Base-by-base conservation (phyloP, 2,329 filamentous ascomycete genomes). In the Aspergillus costaricaensis region DNA sequence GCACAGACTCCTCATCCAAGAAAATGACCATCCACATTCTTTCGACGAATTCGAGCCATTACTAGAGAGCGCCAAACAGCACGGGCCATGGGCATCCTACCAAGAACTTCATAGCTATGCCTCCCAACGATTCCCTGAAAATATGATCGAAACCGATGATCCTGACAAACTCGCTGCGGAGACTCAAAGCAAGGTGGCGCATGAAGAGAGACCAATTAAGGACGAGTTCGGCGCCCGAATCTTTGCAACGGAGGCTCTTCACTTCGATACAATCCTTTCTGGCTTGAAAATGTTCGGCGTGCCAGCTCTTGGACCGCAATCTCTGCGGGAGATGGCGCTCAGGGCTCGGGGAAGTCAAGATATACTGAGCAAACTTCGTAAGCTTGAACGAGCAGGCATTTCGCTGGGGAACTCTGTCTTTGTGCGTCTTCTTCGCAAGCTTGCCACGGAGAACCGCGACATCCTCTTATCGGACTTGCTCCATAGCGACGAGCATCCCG, bases 231-330 rank as follows among this genome's bases (percentile, higher is more conserved):
- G 90, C 17, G 90, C 92, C n/a, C 85, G 88, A 64, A 87, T 92
- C 79, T 93, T 96, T 72, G 92, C 92, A 9, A 90, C 88, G 1
- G 88, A 82, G 59, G 90, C 91, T 74, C 83, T 95, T 21, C 85
- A 88, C 1, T 80, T 92, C 9, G 87, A 93, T 58, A 85, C 89
- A 65, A 86, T 91, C 25, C 86, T 96, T 57, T 85, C 85, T 36
- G 83, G 90, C 6, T 79, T 95, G 17, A 82, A 84, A 58, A 86
- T 90, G 68, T 84, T 96, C 55, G 90, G 90, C 2, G 80, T 96
- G 5, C 81, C 86, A 51, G 79, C 82, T 38, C 88, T 96, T 63
- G 92, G 92, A 0, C 89, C 92, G 0, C 78, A 89, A 17, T 90
- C 91, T 4, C 73, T 96, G 19, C 89, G 92, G 65, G 88, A 93